These are phyloP conservation scores for Biscogniauxia mediterranea DNA, from an alignment of 2,329 filamentous ascomycete species.

Conservation along the genomic window DNA sequence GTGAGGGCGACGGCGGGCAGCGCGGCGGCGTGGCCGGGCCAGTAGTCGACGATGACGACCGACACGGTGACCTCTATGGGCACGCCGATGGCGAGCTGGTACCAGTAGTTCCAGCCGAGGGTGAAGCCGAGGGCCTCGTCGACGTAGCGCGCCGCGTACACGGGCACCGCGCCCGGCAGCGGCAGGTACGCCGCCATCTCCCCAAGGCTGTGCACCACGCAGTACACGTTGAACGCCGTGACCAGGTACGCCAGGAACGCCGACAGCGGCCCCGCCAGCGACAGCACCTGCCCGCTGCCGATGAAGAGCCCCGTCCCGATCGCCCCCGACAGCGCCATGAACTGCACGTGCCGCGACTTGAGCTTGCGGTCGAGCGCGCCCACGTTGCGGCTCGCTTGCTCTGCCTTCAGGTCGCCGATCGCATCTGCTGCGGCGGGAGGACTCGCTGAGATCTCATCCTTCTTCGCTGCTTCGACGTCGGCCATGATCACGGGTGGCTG, in stretches of 20 bases:
- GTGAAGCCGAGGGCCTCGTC: constrained; percentile 48
- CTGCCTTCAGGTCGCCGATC: constrained; percentile 19
- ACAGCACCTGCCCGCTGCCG: constrained; percentile 43
- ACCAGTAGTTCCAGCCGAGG: constrained; percentile 53
- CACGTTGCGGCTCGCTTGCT: constrained; percentile 31
- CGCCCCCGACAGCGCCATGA: constrained; percentile 41
- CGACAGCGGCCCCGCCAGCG: constrained; percentile 35
- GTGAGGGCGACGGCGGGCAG: constrained; percentile 31
- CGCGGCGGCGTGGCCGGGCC: constrained; percentile 29
- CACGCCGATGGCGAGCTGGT: constrained; percentile 48
- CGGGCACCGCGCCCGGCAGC: constrained; percentile 51
- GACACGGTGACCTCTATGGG: constrained; percentile 46
- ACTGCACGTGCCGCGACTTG: constrained; percentile 38
- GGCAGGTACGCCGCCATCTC: constrained; percentile 64
- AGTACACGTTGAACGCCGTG: constrained; percentile 48
- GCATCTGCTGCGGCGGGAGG: constrained; percentile 1
- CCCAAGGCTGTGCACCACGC: constrained; percentile 48
- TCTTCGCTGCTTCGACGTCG: constrained; percentile 21
- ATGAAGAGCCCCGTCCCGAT: constrained; percentile 46
- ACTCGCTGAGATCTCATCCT: constrained; percentile 12
- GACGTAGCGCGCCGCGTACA: constrained; percentile 49
- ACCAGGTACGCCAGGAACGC: constrained; percentile 42
- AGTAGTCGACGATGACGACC: constrained; percentile 47
- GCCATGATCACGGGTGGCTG: constrained; percentile 18
- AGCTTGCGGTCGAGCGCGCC: constrained; percentile 38